Percentiles rank a stretch among this genome's conserved stretches.
These are phyloP conservation scores for Aspergillus nanangensis DNA, from an alignment of 495 filamentous ascomycete species.

Conservation along the genomic window DNA sequence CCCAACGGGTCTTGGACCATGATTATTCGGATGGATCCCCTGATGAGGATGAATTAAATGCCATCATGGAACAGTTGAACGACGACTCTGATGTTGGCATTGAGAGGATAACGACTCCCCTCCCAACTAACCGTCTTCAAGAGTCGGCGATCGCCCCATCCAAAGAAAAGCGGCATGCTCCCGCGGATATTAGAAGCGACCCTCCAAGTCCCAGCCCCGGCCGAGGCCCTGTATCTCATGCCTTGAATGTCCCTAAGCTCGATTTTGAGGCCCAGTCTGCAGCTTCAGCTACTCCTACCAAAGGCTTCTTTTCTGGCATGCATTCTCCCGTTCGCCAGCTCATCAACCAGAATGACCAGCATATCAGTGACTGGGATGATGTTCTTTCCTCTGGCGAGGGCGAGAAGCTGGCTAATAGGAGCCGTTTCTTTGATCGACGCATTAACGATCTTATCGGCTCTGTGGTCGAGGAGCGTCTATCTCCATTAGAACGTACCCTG, in stretches of 20 bases:
- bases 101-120: constrained; percentile 52
- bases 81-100: constrained; percentile 67
- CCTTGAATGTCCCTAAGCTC: constrained; percentile 40
- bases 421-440: constrained; percentile 79
- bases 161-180: constrained; percentile 51
- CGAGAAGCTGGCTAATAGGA: constrained; percentile 68
- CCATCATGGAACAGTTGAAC: constrained; percentile 78
- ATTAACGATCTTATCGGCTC: constrained; percentile 79
- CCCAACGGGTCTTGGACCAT: constrained; percentile 10
- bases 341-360: constrained; percentile 59
- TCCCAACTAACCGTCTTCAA: constrained; percentile 32
- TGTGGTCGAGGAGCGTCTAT: constrained; percentile 69
- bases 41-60: constrained; percentile 78
- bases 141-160: constrained; percentile 43
- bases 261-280: constrained; percentile 38
- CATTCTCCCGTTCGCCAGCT: constrained; percentile 62
- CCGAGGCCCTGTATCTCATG: constrained; percentile 46
- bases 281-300: constrained; percentile 36
- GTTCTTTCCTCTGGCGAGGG: constrained; percentile 79
- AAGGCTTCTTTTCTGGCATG: constrained; percentile 30
- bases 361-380: constrained; percentile 87
- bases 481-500: constrained; percentile 74
- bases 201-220: constrained; percentile 73
- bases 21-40: constrained; percentile 38
- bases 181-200: constrained; percentile 58